Evolutionary conservation across 768 basidiomycete genomes (phyloP).

Genomic region (Boletus vermiculosoides): DNA sequence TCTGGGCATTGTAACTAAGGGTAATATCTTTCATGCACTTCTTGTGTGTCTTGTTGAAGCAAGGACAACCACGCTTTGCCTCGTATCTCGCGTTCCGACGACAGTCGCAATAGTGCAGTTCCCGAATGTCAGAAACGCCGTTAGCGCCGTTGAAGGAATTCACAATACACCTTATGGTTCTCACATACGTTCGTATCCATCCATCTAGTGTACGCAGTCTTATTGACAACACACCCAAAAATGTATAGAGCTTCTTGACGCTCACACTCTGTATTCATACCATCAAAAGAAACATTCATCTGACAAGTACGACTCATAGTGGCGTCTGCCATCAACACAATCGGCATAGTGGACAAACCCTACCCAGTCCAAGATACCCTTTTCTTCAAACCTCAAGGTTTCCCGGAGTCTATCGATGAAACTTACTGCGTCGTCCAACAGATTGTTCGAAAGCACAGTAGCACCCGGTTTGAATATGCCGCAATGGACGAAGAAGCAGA

Average conservation of each 20-base stretch:
- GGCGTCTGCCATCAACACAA: conserved; percentile 75
- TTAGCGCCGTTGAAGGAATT: conserved; percentile 80
- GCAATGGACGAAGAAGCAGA: conserved; percentile 72
- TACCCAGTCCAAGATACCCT: conserved; percentile 76
- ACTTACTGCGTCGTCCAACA: conserved; percentile 57
- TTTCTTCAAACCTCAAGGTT: conserved; percentile 92
- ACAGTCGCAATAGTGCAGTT: conserved; percentile 90
- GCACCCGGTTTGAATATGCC: conserved; percentile 69
- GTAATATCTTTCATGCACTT: conserved; percentile 28
- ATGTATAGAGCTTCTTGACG: conserved; percentile 87
- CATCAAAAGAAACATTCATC: not conserved
- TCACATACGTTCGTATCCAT: conserved; percentile 60
- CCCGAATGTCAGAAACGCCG: conserved; percentile 72
- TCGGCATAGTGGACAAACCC: conserved; percentile 55
- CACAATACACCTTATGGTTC: conserved; percentile 64
- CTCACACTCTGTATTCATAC: conserved; percentile 48
- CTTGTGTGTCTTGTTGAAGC: not conserved
- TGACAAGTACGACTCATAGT: conserved; percentile 38
- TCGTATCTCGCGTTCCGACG: conserved; percentile 78
- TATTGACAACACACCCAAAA: conserved; percentile 42
- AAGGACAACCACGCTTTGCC: conserved; percentile 67
- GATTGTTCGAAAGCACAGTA: conserved; percentile 67
- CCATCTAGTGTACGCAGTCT: not conserved
- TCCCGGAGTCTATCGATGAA: conserved; percentile 53
- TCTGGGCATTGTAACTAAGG: conserved; percentile 86